Evolutionary conservation across 169 alveolate genomes (phyloP).

Genomic region (Eimeria acervulina): DNA sequence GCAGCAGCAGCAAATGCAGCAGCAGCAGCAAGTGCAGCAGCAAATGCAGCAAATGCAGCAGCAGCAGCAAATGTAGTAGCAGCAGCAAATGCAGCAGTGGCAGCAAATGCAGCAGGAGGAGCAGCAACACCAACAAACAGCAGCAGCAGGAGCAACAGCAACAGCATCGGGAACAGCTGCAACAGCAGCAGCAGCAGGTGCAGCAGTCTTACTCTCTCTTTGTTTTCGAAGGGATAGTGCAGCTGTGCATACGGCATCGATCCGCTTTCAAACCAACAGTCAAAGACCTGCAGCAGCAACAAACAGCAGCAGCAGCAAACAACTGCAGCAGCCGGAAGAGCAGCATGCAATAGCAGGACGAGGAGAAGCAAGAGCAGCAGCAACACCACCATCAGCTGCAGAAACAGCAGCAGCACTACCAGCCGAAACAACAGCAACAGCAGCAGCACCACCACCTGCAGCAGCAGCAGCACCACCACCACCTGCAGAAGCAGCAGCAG

Average conservation of each 20-base stretch:
- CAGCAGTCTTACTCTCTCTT: constrained; percentile 87
- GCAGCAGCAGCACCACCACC: constrained; percentile 1
- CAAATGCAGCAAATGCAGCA: neutral
- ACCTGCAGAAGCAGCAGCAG: neutral
- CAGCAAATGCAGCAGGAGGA: too few relatives aligned
- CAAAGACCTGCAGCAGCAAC: constrained; percentile 95
- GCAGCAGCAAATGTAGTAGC: neutral
- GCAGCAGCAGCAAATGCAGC: neutral
- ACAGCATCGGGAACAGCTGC: neutral
- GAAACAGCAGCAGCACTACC: neutral
- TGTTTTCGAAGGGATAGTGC: constrained; percentile 98
- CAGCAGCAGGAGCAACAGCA: neutral
- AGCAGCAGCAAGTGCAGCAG: neutral
- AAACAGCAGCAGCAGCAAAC: neutral
- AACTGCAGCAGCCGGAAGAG: neutral
- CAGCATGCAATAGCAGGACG: neutral
- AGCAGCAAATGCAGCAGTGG: neutral
- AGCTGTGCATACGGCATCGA: constrained; percentile 99
- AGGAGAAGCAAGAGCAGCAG: neutral
- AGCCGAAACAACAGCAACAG: neutral
- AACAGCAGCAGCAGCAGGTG: neutral
- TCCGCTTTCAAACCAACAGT: constrained; percentile 99
- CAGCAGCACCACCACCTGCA: constrained; percentile 90
- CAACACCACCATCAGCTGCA: neutral
- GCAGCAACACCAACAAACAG: constrained; percentile 27